phyloP scores from a whole-genome alignment of 495 filamentous ascomycete genomes.

The Penicillium egyptiacum region DNA sequence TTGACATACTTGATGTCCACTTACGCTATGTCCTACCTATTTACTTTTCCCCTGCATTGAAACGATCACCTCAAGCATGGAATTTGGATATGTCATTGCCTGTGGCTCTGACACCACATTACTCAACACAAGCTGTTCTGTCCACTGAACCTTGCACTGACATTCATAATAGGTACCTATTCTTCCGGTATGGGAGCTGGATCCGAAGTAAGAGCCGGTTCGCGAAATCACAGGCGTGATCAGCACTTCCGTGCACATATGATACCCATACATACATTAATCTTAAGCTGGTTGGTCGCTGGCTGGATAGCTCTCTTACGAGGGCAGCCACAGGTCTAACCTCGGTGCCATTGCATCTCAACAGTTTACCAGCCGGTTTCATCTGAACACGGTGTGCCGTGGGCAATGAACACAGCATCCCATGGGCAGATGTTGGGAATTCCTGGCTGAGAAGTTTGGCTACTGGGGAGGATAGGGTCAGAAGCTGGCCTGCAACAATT shows the following conservation, averaged over 20 bases:
- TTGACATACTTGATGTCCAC: not conserved
- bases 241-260: not conserved
- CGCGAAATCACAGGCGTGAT: conserved; percentile 40
- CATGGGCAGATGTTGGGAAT: conserved; percentile 7
- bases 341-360: conserved; percentile 14
- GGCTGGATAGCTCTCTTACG: not conserved
- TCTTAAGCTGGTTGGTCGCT: not conserved
- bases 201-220: conserved; percentile 55
- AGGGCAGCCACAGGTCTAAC: conserved; percentile 11
- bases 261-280: conserved; percentile 12
- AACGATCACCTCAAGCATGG: not conserved
- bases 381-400: not conserved
- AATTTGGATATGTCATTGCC: conserved; percentile 12
- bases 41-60: conserved; percentile 21
- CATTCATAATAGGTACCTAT: conserved; percentile 50
- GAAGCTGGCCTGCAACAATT: conserved; percentile 3
- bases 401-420: not conserved
- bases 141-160: conserved; percentile 8
- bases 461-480: conserved; percentile 1
- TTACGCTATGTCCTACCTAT: conserved; percentile 17
- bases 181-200: conserved; percentile 60
- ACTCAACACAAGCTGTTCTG: not conserved
- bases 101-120: conserved; percentile 2
- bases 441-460: conserved; percentile 3
- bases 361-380: conserved; percentile 8